phyloP scores from a whole-genome alignment of 169 alveolate genomes.

The Plasmodium coatneyi region DNA sequence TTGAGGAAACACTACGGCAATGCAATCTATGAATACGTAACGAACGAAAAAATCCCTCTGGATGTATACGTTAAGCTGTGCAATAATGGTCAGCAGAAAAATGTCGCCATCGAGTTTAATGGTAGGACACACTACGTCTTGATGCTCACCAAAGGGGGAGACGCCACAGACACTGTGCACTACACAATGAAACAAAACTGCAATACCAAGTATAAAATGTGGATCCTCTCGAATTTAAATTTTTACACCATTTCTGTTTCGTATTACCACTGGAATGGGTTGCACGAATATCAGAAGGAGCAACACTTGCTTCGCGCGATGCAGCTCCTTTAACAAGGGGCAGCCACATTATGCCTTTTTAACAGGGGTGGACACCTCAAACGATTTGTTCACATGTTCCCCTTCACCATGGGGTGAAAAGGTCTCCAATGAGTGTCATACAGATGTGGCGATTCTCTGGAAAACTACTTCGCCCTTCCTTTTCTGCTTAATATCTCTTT shows the following conservation, averaged over 20 bases:
- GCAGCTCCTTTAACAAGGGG: not conserved
- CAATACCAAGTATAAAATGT: conserved; percentile 60
- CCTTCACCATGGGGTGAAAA: not conserved
- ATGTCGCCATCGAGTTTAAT: conserved; percentile 52
- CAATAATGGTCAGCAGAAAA: conserved; percentile 9
- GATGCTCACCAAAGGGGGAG: not conserved
- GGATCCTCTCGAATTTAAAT: conserved; percentile 16
- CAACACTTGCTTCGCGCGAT: conserved; percentile 1
- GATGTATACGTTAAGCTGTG: conserved; percentile 19
- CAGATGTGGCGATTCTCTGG: not conserved
- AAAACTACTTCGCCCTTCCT: not conserved
- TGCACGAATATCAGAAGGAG: conserved; percentile 19
- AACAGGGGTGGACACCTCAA: not conserved
- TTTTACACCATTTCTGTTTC: conserved; percentile 30
- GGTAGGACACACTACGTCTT: conserved; percentile 68
- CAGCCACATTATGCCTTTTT: not conserved
- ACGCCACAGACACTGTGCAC: not conserved
- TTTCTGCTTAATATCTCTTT: conserved; percentile 20
- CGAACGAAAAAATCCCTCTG: conserved; percentile 8
- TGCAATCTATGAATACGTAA: conserved; percentile 31
- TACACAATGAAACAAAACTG: conserved; percentile 26
- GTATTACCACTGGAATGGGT: conserved; percentile 43
- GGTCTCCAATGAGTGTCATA: not conserved
- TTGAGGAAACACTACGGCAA: conserved; percentile 13
- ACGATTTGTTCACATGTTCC: not conserved